phyloP scores from a whole-genome alignment of 108 stramenopile genomes.

The Pseudonitzschia multistriata region DNA sequence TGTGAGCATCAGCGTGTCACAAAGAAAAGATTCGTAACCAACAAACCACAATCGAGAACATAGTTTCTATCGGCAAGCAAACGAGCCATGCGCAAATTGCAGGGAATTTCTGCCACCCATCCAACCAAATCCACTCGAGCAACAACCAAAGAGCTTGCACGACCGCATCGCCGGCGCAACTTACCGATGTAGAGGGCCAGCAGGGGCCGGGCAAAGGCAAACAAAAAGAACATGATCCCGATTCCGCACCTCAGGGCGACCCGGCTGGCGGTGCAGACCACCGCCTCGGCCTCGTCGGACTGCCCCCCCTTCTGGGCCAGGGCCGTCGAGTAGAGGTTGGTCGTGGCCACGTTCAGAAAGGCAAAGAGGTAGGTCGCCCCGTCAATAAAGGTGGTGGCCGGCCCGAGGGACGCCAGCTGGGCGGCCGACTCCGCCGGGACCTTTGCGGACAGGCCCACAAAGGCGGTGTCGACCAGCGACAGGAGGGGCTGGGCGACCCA shows the following conservation, averaged over 20 bases:
- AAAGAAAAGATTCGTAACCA: too few relatives aligned
- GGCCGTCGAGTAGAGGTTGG: slow-evolving; percentile 81
- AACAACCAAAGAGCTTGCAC: background rate
- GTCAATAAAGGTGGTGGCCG: slow-evolving; percentile 86
- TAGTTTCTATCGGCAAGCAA: too few relatives aligned
- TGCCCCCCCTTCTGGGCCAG: slow-evolving; percentile 47
- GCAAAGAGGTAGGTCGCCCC: slow-evolving; percentile 85
- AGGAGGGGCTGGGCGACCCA: slow-evolving; percentile 85
- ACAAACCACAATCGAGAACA: too few relatives aligned
- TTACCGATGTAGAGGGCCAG: slow-evolving; percentile 79
- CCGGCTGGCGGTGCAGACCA: slow-evolving; percentile 70
- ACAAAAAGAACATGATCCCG: slow-evolving; percentile 64
- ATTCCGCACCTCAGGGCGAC: slow-evolving; percentile 68
- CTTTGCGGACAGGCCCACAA: slow-evolving; percentile 72
- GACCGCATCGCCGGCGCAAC: too few relatives aligned
- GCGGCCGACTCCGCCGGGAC: slow-evolving; percentile 36
- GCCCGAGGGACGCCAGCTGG: slow-evolving; percentile 48
- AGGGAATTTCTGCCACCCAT: too few relatives aligned
- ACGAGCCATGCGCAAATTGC: too few relatives aligned
- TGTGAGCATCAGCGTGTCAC: too few relatives aligned
- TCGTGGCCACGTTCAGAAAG: slow-evolving; percentile 88
- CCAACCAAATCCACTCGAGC: too few relatives aligned
- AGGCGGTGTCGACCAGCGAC: slow-evolving; percentile 78
- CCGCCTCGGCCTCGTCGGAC: slow-evolving; percentile 54
- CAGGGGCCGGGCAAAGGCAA: slow-evolving; percentile 59